Conservation (phyloP, 1,139 yeast genomes). For the Blastobotrys aristatus region DNA sequence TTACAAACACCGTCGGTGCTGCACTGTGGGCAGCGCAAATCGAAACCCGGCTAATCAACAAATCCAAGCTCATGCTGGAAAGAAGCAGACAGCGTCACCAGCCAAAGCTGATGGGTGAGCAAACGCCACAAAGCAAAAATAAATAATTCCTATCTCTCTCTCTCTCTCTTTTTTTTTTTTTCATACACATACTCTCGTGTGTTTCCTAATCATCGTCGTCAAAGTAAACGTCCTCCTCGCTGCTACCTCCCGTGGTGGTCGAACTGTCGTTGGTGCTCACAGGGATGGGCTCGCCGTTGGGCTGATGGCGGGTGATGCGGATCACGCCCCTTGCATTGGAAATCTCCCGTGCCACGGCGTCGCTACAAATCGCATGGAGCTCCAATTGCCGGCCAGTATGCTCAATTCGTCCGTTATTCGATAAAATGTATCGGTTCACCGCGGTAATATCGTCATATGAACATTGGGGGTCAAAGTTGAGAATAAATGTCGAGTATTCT, state of each 20-base stretch:
- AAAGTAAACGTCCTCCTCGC: not conserved
- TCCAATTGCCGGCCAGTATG: not conserved
- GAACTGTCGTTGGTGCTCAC: too few species aligned
- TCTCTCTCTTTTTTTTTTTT: not conserved
- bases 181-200: not conserved
- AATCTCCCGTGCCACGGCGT: not conserved
- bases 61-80: constrained; percentile 3
- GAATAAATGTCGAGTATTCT: constrained; percentile 1
- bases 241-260: not conserved
- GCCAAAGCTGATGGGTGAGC: not conserved
- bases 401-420: constrained; percentile 2
- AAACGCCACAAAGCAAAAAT: not conserved
- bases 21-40: constrained; percentile 58
- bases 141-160: not conserved
- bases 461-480: constrained; percentile 8
- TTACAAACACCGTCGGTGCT: constrained; percentile 65
- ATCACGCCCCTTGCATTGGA: constrained; percentile 2
- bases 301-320: not conserved
- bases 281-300: too few species aligned
- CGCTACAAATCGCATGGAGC: constrained; percentile 6
- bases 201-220: not conserved
- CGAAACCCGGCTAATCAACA: constrained; percentile 21
- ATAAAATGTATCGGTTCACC: constrained; percentile 6
- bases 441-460: constrained; percentile 4
- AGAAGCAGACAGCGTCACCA: not conserved